phyloP scores from a whole-genome alignment of 2,329 filamentous ascomycete genomes.

The Apiospora rasikravindrae region DNA sequence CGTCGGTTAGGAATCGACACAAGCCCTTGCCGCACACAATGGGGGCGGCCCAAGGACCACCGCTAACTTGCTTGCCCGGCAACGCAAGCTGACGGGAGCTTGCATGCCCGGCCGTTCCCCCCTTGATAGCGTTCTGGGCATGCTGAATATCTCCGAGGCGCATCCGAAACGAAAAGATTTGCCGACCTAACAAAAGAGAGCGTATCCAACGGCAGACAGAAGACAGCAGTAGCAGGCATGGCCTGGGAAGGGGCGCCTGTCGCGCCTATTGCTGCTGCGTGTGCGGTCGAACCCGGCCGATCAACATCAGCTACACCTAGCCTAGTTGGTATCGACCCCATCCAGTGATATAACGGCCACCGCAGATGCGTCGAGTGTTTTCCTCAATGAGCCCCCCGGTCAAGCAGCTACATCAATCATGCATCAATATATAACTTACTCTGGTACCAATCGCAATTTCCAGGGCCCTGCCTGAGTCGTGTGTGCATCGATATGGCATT shows the following conservation, averaged over 20 bases:
- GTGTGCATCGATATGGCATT: slow-evolving; percentile 35
- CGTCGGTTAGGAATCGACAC: slow-evolving; percentile 12
- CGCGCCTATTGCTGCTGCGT: slow-evolving; percentile 14
- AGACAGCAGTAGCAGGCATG: not conserved
- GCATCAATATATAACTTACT: not conserved
- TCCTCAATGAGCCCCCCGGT: not conserved
- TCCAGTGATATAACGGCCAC: slow-evolving; percentile 6
- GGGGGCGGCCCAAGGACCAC: slow-evolving; percentile 10
- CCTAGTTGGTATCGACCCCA: slow-evolving; percentile 1
- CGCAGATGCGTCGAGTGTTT: not conserved
- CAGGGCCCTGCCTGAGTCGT: slow-evolving; percentile 34
- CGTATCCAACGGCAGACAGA: not conserved
- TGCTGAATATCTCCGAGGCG: slow-evolving; percentile 5
- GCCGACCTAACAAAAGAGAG: not conserved
- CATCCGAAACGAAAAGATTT: slow-evolving; percentile 10
- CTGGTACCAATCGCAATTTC: slow-evolving; percentile 23
- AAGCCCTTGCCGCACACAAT: slow-evolving; percentile 11
- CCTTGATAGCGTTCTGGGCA: not conserved
- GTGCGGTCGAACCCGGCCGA: slow-evolving; percentile 16
- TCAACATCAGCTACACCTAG: slow-evolving; percentile 7
- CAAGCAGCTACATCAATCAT: slow-evolving; percentile 22
- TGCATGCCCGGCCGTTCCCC: not conserved
- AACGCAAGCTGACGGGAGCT: slow-evolving; percentile 14
- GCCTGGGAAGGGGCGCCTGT: slow-evolving; percentile 10
- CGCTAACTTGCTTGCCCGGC: slow-evolving; percentile 10